Conservation (phyloP, 306 rosid species). For the Vigna nakashimae region DNA sequence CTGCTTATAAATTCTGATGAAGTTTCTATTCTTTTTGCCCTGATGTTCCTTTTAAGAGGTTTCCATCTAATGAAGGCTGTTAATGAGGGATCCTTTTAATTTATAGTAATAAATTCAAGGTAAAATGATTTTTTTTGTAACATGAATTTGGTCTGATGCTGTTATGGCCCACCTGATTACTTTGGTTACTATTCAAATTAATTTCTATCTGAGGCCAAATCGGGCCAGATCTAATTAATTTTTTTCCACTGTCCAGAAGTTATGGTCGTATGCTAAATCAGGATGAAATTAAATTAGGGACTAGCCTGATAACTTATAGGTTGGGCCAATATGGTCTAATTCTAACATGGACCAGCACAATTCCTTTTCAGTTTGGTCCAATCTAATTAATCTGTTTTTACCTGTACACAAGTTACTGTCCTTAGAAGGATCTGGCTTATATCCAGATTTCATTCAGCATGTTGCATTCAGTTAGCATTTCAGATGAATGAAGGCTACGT, state of each 20-base stretch:
- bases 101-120: neutral
- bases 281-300: slow-evolving; percentile 9
- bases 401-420: neutral
- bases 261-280: neutral
- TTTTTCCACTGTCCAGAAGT: neutral
- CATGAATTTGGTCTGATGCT: slow-evolving; percentile 23
- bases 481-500: slow-evolving; percentile 2
- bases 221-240: neutral
- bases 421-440: neutral
- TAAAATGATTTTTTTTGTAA: slow-evolving; percentile 26
- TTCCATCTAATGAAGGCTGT: slow-evolving; percentile 1
- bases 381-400: neutral
- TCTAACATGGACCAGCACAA: neutral
- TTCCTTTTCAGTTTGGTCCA: neutral
- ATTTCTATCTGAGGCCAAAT: slow-evolving; percentile 20
- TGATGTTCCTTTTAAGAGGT: slow-evolving; percentile 3
- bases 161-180: neutral
- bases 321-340: neutral
- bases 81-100: slow-evolving; percentile 9
- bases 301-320: slow-evolving; percentile 3
- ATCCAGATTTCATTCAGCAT: slow-evolving; percentile 18
- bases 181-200: slow-evolving; percentile 14
- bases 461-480: slow-evolving; percentile 16
- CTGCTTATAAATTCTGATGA: slow-evolving; percentile 7
- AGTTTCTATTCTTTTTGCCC: slow-evolving; percentile 1